Base-by-base conservation (phyloP, 225 moss, liverwort and hornwort genomes). In the Thuidium tamariscinum region DNA sequence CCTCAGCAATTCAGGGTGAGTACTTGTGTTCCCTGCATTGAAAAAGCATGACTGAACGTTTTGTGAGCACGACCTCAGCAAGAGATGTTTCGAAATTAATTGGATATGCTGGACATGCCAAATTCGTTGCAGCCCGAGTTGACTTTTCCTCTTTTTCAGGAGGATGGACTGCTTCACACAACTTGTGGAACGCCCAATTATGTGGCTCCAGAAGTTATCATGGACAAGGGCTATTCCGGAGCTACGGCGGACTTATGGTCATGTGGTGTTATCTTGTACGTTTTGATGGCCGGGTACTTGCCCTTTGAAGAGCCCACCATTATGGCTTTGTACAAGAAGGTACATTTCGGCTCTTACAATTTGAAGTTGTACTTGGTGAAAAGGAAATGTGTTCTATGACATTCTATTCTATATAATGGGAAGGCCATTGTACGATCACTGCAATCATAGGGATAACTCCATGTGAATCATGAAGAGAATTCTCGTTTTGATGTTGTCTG, bases 1-100 rank as follows among this genome's bases (percentile, higher is more conserved):
- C 97, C 97, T 66, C 96, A 96, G 84, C 97, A 97, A 86, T 96
- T 91, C 79, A 93, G 96, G 90, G 97, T 96, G 88, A 89, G 93
- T 44, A 30, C 46, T 36, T 72, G 32, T 55, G 42, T 34, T 67
- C 55, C 57, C 21, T 77, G 77, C 54, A 5, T 16, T 76, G 8
- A 52, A 51, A 74, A 32, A 15, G 61, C 66, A 51, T 65, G 34
- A 42, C 30, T 63, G 42, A 77, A 29, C 10, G 66, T 48, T 79
- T 63, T 42, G 82, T 79, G 59, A 62, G 78, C 36, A 54, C 26
- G 80, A 80, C 23, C 52, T 48, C 46, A n/a, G 69, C 41, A 34
- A 72, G 49, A 34, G 74, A 56, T 44, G 21, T 36, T 60, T 83
- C 27, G 29, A 16, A 36, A 75, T 37, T 9, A 57, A 16, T 14